A percentile compares a stretch with the other conserved stretches of the same genome.
Conservation (phyloP, 805 yeast genomes). For the Hanseniaspora meyeri region DNA sequence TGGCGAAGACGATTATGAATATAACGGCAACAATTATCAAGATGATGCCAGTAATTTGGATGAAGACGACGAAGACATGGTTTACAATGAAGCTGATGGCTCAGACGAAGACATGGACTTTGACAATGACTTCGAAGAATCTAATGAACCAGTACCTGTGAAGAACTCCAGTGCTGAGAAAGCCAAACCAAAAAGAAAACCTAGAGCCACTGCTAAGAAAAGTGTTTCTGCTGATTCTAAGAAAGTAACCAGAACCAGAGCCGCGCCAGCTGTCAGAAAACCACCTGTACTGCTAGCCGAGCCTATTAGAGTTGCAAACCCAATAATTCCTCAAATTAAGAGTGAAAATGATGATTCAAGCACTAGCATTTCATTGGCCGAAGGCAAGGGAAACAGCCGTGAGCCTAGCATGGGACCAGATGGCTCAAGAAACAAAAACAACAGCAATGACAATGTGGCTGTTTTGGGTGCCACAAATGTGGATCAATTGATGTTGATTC, state of each 20-base stretch:
- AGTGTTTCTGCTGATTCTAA: neutral
- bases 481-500: conserved; percentile 80
- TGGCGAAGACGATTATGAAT: neutral
- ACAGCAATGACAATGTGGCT: conserved; percentile 49
- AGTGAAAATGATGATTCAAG: neutral
- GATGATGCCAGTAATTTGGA: neutral
- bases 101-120: neutral
- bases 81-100: neutral
- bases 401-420: neutral
- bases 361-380: neutral
- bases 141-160: neutral
- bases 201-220: neutral
- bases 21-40: neutral
- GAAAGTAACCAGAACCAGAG: neutral
- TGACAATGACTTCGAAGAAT: neutral
- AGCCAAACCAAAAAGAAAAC: neutral
- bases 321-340: conserved; percentile 7
- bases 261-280: neutral
- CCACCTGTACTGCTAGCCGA: conserved; percentile 7
- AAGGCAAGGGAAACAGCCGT: neutral
- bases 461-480: conserved; percentile 76
- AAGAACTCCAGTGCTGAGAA: neutral
- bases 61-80: neutral
- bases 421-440: neutral
- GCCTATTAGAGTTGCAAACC: conserved; percentile 12